phyloP scores from a whole-genome alignment of 2,329 filamentous ascomycete genomes.

The Colletotrichum cereale region DNA sequence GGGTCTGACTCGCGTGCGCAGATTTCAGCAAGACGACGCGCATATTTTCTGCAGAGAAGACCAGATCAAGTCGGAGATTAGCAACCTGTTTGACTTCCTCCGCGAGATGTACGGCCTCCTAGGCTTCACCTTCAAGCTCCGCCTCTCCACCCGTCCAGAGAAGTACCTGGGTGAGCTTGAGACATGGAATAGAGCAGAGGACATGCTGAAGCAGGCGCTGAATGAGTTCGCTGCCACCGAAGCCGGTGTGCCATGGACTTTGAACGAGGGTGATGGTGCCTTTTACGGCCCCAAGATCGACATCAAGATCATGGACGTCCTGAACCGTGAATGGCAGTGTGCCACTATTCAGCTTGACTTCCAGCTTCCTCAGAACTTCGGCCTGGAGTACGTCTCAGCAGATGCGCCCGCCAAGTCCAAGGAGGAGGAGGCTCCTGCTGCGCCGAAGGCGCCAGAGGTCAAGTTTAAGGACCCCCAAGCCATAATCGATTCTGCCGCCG shows the following conservation, averaged over 20 bases:
- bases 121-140: slow-evolving; percentile 81
- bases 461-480: slow-evolving; percentile 51
- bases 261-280: slow-evolving; percentile 95
- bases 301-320: slow-evolving; percentile 90
- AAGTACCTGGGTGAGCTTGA: slow-evolving; percentile 88
- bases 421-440: slow-evolving; percentile 48
- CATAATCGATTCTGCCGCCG: slow-evolving; percentile 48
- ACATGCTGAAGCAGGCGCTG: slow-evolving; percentile 81
- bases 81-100: slow-evolving; percentile 89
- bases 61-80: slow-evolving; percentile 81
- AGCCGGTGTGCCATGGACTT: slow-evolving; percentile 73
- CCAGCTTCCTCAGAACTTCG: slow-evolving; percentile 75
- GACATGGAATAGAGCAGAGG: slow-evolving; percentile 91
- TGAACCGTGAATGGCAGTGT: slow-evolving; percentile 83
- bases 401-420: slow-evolving; percentile 61
- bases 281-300: slow-evolving; percentile 99
- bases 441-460: slow-evolving; percentile 46
- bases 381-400: slow-evolving; percentile 85
- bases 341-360: slow-evolving; percentile 97
- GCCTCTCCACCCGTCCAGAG: slow-evolving; percentile 90
- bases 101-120: slow-evolving; percentile 80
- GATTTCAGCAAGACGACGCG: slow-evolving; percentile 96
- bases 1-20: slow-evolving; percentile 90
- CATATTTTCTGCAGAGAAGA: slow-evolving; percentile 95
- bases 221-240: slow-evolving; percentile 73